These are phyloP conservation scores for Neurospora pannonica DNA, from an alignment of 495 filamentous ascomycete species.

Conservation along the genomic window DNA sequence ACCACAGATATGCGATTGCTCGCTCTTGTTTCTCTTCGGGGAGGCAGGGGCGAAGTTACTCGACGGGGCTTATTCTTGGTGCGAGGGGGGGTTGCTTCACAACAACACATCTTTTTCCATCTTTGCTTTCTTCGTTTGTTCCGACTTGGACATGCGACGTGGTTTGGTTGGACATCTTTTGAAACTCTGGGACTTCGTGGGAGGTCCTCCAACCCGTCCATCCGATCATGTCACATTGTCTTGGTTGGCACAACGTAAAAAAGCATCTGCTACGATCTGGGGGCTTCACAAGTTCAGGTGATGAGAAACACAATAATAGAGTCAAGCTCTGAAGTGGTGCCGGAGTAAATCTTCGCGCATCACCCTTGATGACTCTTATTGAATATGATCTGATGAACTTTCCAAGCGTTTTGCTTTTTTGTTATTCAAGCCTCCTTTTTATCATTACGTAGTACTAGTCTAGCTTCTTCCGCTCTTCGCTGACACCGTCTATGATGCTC, in stretches of 20 bases:
- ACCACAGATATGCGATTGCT: slow-evolving; percentile 99
- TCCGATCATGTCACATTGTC: slow-evolving; percentile 21
- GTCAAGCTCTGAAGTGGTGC: slow-evolving; percentile 93
- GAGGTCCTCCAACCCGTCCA: slow-evolving; percentile 23
- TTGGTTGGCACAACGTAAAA: slow-evolving; percentile 6
- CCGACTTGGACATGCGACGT: slow-evolving; percentile 16
- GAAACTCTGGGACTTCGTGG: slow-evolving; percentile 39
- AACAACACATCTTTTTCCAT: slow-evolving; percentile 9
- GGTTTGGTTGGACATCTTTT: background rate
- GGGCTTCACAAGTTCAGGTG: slow-evolving; percentile 62
- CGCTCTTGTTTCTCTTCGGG: slow-evolving; percentile 14
- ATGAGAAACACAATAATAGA: slow-evolving; percentile 93
- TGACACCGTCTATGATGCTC: background rate
- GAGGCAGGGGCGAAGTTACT: slow-evolving; percentile 63
- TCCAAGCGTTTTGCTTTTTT: slow-evolving; percentile 7
- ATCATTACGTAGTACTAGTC: slow-evolving; percentile 6
- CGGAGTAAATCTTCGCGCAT: slow-evolving; percentile 34
- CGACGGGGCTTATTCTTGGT: slow-evolving; percentile 99
- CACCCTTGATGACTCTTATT: slow-evolving; percentile 61
- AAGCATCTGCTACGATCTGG: slow-evolving; percentile 5
- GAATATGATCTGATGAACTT: slow-evolving; percentile 96
- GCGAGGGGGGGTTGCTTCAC: slow-evolving; percentile 65
- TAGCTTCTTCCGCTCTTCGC: background rate
- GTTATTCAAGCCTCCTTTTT: background rate
- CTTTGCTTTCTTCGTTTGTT: slow-evolving; percentile 18